Conservation (phyloP, 306 rosid species). For the Cucurbita argyrosperma region DNA sequence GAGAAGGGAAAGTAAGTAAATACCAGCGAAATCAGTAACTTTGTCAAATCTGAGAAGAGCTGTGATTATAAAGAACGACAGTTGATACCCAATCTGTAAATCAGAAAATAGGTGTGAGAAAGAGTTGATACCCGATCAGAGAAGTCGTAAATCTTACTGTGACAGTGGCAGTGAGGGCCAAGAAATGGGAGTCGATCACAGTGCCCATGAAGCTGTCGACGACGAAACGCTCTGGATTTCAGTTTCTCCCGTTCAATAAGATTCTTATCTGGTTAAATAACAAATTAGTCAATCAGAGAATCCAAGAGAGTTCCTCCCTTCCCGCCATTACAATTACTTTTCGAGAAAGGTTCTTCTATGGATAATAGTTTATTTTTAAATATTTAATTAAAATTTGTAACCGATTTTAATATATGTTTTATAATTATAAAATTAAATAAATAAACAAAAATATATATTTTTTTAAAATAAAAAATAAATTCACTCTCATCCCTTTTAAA, state of each 20-base stretch:
- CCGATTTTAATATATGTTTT: too few relatives aligned
- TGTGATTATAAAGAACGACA: conserved; percentile 63
- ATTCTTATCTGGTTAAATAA: background rate
- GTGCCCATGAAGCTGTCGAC: conserved; percentile 35
- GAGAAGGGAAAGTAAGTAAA: background rate
- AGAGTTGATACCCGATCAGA: conserved; percentile 48
- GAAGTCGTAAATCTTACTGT: conserved; percentile 29
- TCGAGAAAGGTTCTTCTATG: too few relatives aligned
- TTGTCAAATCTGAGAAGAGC: conserved; percentile 90
- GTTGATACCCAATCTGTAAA: conserved; percentile 61
- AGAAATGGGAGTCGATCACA: conserved; percentile 70
- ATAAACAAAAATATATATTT: too few relatives aligned
- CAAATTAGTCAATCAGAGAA: background rate
- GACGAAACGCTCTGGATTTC: background rate
- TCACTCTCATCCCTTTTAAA: too few relatives aligned
- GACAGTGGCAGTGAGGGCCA: conserved; percentile 69
- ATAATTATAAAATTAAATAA: too few relatives aligned
- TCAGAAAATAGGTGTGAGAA: background rate
- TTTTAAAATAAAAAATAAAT: too few relatives aligned
- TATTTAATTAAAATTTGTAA: too few relatives aligned
- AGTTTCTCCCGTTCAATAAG: background rate
- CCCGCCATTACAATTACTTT: background rate
- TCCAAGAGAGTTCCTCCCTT: background rate
- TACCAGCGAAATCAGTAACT: conserved; percentile 97
- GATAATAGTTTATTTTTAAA: too few relatives aligned